Evolutionary conservation across 345 rosid genomes (phyloP), one percentile per base, ranked within the genome.

Genomic region (Nasturtium officinale): DNA sequence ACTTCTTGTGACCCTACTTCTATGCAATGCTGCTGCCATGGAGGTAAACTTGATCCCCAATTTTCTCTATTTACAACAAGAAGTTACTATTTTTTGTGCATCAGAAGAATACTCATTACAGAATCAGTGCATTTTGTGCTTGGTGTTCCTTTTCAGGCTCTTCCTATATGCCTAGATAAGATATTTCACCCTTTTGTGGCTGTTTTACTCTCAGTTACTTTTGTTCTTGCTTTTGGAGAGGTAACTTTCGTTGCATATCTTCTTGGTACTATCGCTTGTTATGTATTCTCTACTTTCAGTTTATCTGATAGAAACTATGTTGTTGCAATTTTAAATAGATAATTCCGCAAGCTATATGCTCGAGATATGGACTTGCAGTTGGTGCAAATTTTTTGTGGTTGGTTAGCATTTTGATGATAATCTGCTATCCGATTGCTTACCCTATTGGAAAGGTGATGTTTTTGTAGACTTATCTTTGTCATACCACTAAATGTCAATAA

Each of bases 151-250:
- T 54, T 81, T 69, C 84, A 87, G 96, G 96, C 96, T 18, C 91
- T 90, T 81, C 96, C 96, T 13, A 82, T 88, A 72, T 84, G 86
- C 33, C 78, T 90, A 46, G 96, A 90, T 65, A 90, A 86, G 79
- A 85, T 86, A 62, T 90, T 90, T 74, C 91, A 90, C 33, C 96
- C 89, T 50, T 88, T 86, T 76, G 90, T 90, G 38, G 96, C 96
- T 65, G 87, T 90, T 69, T 71, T 90, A 65, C 88, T 90, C 38
- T 87, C 93, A 9, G 93, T 90, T 33, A 88, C 96, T 72, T 88
- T 87, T 79, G 93, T 90, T 81, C 88, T 90, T 45, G 84, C 83
- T 70, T 88, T 88, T 82, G 93, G 93, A 15, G 96, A 90, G 93
- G 96, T 90, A 65, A 64, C 16, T 30, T 72, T 20, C 32, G 43